phyloP scores from a whole-genome alignment of 306 rosid genomes.

The Fragaria nilgerrensis region DNA sequence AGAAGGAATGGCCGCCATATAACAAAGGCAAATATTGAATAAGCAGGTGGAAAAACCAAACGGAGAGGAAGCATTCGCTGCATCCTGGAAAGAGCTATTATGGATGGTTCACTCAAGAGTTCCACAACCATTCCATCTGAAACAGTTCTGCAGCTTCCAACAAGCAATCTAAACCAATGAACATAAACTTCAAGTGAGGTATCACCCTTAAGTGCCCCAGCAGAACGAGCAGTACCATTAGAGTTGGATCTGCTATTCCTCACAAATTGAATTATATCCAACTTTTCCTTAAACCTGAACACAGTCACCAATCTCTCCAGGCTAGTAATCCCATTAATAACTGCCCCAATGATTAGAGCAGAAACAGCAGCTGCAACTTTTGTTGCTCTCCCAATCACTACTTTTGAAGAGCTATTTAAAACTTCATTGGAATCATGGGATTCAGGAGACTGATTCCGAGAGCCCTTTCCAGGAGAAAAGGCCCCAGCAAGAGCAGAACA shows the following conservation, averaged over 20 bases:
- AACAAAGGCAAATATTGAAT: slow-evolving; percentile 79
- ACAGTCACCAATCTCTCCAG: slow-evolving; percentile 91
- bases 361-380: slow-evolving; percentile 85
- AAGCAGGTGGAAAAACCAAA: slow-evolving; percentile 89
- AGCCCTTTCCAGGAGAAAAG: slow-evolving; percentile 76
- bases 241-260: slow-evolving; percentile 79
- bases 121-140: slow-evolving; percentile 81
- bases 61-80: slow-evolving; percentile 82
- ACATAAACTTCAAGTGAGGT: slow-evolving; percentile 66
- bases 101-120: slow-evolving; percentile 80
- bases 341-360: slow-evolving; percentile 78
- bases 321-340: slow-evolving; percentile 78
- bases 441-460: slow-evolving; percentile 82
- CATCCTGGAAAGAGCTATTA: slow-evolving; percentile 89
- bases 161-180: slow-evolving; percentile 94
- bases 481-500: slow-evolving; percentile 67
- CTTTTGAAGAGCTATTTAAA: slow-evolving; percentile 43
- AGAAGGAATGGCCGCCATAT: slow-evolving; percentile 68
- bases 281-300: slow-evolving; percentile 79
- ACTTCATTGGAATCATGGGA: slow-evolving; percentile 61
- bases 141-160: slow-evolving; percentile 84
- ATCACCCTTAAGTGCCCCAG: slow-evolving; percentile 67
- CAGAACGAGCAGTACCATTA: slow-evolving; percentile 79
- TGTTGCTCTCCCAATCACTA: slow-evolving; percentile 50
- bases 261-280: slow-evolving; percentile 75